A percentile compares a stretch with the other conserved stretches of the same genome.
These are phyloP conservation scores for Cystofilobasidium capitatum DNA, from an alignment of 768 basidiomycete species.

Conservation along the genomic window DNA sequence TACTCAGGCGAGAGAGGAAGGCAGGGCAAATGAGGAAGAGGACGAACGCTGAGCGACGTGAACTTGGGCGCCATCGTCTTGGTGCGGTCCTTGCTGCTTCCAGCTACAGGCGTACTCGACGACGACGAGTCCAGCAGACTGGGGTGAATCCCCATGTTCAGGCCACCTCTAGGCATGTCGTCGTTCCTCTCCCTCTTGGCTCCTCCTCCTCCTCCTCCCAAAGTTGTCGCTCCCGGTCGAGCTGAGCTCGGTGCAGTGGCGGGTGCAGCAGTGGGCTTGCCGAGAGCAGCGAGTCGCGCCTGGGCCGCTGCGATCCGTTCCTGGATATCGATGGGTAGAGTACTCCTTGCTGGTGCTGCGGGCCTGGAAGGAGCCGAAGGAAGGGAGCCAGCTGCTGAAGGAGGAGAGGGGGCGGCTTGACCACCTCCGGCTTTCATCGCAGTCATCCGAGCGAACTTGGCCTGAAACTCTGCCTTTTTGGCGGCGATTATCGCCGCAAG, in stretches of 20 bases:
- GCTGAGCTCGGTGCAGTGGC: not conserved
- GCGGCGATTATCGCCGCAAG: constrained; percentile 64
- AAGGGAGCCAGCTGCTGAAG: constrained; percentile 42
- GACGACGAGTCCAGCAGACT: constrained; percentile 60
- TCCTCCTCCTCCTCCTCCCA: not conserved
- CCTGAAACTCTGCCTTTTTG: constrained; percentile 73
- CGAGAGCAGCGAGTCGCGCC: constrained; percentile 68
- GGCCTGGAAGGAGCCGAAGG: constrained; percentile 47
- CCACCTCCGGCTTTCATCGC: constrained; percentile 31
- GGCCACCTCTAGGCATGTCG: not conserved
- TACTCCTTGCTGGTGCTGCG: constrained; percentile 39
- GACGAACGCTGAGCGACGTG: constrained; percentile 72
- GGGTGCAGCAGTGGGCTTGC: constrained; percentile 68
- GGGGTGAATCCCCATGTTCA: constrained; percentile 86
- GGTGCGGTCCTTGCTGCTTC: constrained; percentile 75
- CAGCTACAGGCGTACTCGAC: constrained; percentile 45
- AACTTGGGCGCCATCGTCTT: constrained; percentile 99
- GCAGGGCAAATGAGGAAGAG: not conserved
- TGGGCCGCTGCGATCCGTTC: constrained; percentile 76
- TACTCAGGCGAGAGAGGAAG: not conserved
- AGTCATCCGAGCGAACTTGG: constrained; percentile 57
- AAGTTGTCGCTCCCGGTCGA: not conserved
- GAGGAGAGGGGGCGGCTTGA: constrained; percentile 36
- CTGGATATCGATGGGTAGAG: constrained; percentile 53
- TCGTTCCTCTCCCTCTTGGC: not conserved